These are phyloP conservation scores for Geranium incanum DNA, from an alignment of 441 rosid genomes.

Conservation along the genomic window DNA sequence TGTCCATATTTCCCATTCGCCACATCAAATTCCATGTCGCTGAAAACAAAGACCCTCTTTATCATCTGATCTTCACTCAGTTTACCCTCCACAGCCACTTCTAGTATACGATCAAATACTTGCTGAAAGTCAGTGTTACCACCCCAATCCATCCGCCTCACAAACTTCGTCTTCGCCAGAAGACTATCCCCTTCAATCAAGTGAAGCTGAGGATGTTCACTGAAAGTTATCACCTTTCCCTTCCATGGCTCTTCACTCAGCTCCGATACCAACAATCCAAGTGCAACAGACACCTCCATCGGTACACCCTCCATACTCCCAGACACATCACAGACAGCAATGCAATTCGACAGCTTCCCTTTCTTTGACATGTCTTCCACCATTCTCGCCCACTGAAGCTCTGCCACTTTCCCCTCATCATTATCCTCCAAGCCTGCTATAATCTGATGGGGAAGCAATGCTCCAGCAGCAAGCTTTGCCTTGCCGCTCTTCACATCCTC, in stretches of 20 bases:
- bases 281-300: conserved; percentile 40
- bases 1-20: neutral
- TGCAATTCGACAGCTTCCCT: conserved; percentile 37
- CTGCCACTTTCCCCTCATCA: conserved; percentile 39
- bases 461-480: conserved; percentile 53
- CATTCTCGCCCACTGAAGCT: conserved; percentile 63
- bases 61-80: conserved; percentile 31
- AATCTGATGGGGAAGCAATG: conserved; percentile 63
- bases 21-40: conserved; percentile 43
- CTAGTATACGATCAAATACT: conserved; percentile 39
- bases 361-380: conserved; percentile 38
- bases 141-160: conserved; percentile 33
- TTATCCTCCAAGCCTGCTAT: conserved; percentile 26
- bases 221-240: conserved; percentile 44
- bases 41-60: conserved; percentile 42
- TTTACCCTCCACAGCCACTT: conserved; percentile 27
- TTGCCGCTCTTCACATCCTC: conserved; percentile 40
- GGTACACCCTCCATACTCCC: conserved; percentile 34
- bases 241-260: conserved; percentile 48
- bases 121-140: conserved; percentile 34
- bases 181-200: conserved; percentile 28
- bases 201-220: conserved; percentile 34
- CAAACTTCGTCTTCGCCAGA: conserved; percentile 28
- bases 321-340: conserved; percentile 39
- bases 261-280: conserved; percentile 33